Evolutionary conservation across 2,329 filamentous ascomycete species (phyloP).

Genomic region (Cercospora zeae-maydis): DNA sequence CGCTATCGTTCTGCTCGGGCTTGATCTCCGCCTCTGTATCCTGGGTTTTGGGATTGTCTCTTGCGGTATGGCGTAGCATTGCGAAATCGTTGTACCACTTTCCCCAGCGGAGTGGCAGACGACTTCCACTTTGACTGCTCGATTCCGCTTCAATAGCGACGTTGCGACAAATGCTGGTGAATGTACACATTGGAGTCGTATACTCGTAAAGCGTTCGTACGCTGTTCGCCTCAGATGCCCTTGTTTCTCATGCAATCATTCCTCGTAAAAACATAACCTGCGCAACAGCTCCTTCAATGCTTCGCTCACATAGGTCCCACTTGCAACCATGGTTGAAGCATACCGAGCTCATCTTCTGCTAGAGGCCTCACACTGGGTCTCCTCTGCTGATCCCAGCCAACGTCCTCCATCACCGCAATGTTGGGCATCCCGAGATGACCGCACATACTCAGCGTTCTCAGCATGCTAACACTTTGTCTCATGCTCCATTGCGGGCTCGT

Average conservation of each 20-base stretch:
- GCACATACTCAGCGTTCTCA: slow-evolving; percentile 31
- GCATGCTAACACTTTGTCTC: slow-evolving; percentile 31
- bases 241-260: not conserved
- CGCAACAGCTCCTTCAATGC: not conserved
- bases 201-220: not conserved
- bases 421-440: slow-evolving; percentile 32
- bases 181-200: not conserved
- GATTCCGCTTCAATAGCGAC: not conserved
- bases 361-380: slow-evolving; percentile 21
- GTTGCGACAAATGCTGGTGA: not conserved
- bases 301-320: not conserved
- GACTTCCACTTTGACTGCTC: not conserved
- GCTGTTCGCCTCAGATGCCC: not conserved
- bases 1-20: not conserved
- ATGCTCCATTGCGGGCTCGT: slow-evolving; percentile 24
- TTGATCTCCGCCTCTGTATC: no score
- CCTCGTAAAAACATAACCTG: not conserved
- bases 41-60: no score
- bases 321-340: slow-evolving; percentile 23
- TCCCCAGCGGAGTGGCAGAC: not conserved
- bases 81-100: not conserved
- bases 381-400: slow-evolving; percentile 15
- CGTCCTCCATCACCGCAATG: slow-evolving; percentile 21
- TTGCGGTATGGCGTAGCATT: not conserved
- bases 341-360: slow-evolving; percentile 21